These are phyloP conservation scores for Candolleomyces efflorescens DNA, from an alignment of 768 basidiomycete species.

Conservation along the genomic window DNA sequence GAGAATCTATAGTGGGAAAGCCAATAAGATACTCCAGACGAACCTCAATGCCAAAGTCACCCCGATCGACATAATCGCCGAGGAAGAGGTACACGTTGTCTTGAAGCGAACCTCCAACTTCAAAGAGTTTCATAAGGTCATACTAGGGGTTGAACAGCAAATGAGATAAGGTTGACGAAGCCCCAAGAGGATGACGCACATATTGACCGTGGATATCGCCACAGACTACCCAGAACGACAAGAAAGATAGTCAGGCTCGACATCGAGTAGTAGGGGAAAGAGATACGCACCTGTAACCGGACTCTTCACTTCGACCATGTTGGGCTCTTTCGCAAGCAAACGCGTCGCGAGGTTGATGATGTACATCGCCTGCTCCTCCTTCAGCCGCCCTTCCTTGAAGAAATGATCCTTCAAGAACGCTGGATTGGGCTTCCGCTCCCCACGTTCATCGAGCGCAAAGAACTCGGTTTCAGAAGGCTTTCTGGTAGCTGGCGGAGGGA, in stretches of 20 bases:
- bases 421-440: conserved; percentile 64
- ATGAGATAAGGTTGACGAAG: not conserved
- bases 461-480: conserved; percentile 74
- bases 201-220: conserved; percentile 99
- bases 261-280: conserved; percentile 1
- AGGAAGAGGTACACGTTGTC: conserved; percentile 91
- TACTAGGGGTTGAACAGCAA: conserved; percentile 48
- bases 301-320: conserved; percentile 81
- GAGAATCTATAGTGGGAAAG: not conserved
- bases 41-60: conserved; percentile 78
- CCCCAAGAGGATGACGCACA: conserved; percentile 39
- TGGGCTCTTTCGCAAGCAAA: conserved; percentile 71
- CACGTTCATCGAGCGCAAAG: conserved; percentile 48
- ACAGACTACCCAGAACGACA: conserved; percentile 54
- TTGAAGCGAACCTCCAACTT: conserved; percentile 80
- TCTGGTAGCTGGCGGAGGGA: conserved; percentile 59
- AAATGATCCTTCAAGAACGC: conserved; percentile 86
- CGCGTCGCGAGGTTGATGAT: conserved; percentile 69
- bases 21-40: not conserved
- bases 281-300: conserved; percentile 79
- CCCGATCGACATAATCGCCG: conserved; percentile 97
- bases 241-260: not conserved
- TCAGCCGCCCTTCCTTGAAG: conserved; percentile 78
- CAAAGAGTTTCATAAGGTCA: conserved; percentile 97
- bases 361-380: conserved; percentile 79